Evolutionary conservation across 768 basidiomycete genomes (phyloP).

Genomic region (Lactarius evosmus): DNA sequence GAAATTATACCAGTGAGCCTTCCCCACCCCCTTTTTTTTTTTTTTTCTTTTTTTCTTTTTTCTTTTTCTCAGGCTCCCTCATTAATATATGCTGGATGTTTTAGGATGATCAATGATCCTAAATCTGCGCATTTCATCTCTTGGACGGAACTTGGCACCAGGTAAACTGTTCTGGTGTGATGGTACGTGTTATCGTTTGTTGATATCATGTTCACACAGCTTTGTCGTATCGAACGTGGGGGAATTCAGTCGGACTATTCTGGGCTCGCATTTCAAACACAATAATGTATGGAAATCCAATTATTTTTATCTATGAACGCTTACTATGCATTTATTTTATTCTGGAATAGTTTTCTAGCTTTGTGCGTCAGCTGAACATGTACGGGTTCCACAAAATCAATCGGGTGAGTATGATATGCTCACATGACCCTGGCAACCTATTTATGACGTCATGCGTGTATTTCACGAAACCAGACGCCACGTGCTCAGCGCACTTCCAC

Average conservation of each 20-base stretch:
- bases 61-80: neutral
- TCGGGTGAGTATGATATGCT: constrained; percentile 47
- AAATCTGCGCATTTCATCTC: constrained; percentile 76
- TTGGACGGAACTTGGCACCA: constrained; percentile 80
- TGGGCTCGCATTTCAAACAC: constrained; percentile 87
- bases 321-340: neutral
- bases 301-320: neutral
- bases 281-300: constrained; percentile 59
- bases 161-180: constrained; percentile 33
- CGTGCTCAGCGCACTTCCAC: constrained; percentile 78
- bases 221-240: constrained; percentile 86
- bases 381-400: constrained; percentile 96
- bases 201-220: constrained; percentile 32
- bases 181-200: neutral
- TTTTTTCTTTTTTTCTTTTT: constrained; percentile 8
- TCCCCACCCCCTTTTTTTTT: constrained; percentile 11
- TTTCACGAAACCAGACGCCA: constrained; percentile 51
- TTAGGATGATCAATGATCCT: constrained; percentile 82
- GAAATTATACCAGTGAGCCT: constrained; percentile 77
- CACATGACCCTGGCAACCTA: constrained; percentile 13
- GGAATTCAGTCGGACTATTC: constrained; percentile 80
- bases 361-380: constrained; percentile 95
- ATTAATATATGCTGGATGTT: neutral
- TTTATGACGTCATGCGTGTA: constrained; percentile 6
- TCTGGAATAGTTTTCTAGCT: constrained; percentile 78